Evolutionary conservation across 129 eudicot genomes (phyloP).

Genomic region (Arctium lappa): DNA sequence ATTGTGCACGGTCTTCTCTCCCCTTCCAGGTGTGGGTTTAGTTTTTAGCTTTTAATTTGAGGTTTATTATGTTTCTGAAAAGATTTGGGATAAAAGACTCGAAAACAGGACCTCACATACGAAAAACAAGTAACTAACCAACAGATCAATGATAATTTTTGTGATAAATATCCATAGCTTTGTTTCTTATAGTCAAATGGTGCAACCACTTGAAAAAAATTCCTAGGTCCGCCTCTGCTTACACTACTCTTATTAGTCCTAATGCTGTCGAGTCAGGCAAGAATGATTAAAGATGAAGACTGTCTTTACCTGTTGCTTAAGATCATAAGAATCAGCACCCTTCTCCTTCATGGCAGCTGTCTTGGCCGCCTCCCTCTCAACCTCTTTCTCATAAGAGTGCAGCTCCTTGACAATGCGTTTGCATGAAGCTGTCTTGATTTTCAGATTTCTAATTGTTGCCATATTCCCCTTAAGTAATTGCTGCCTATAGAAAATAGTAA

Average conservation of each 20-base stretch:
- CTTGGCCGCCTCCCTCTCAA: conserved; percentile 89
- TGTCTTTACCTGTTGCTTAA: conserved; percentile 80
- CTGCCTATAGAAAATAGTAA: not conserved
- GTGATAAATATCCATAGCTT: too few species aligned
- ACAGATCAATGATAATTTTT: too few species aligned
- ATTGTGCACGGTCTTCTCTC: too few species aligned
- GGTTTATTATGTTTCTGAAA: too few species aligned
- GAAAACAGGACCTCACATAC: too few species aligned
- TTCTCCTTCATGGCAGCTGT: conserved; percentile 91
- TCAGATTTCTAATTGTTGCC: conserved; percentile 85
- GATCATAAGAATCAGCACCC: conserved; percentile 92
- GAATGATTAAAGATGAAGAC: not conserved
- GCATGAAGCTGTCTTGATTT: conserved; percentile 91
- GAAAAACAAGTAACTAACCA: too few species aligned
- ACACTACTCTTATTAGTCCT: not conserved
- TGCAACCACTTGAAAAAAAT: too few species aligned
- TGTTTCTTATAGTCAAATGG: too few species aligned
- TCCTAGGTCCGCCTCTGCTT: too few species aligned
- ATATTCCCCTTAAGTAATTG: conserved; percentile 18
- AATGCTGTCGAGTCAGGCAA: not conserved
- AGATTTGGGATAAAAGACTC: too few species aligned
- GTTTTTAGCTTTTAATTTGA: too few species aligned
- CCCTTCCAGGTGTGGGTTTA: too few species aligned
- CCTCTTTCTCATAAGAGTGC: conserved; percentile 85
- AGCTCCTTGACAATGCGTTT: conserved; percentile 90